A percentile compares a stretch with the other conserved stretches of the same genome.
phyloP scores from a whole-genome alignment of 2,329 filamentous ascomycete genomes.

The Ophiostoma ips region DNA sequence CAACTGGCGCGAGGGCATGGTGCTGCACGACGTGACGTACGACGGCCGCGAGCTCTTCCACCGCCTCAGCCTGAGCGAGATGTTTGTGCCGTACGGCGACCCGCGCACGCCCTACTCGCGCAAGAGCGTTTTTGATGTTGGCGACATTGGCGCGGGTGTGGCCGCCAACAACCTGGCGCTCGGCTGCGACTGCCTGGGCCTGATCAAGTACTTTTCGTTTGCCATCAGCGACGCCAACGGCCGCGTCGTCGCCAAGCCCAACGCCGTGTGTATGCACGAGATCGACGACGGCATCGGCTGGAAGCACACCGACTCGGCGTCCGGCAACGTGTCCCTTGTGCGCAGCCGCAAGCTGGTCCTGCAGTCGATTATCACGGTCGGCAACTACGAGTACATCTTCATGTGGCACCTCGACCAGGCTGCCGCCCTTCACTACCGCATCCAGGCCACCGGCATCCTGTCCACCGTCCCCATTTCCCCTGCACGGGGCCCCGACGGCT shows the following conservation, averaged over 20 bases:
- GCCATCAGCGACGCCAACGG: conserved; percentile 30
- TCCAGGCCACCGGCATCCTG: conserved; percentile 53
- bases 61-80: conserved; percentile 52
- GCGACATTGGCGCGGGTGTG: conserved; percentile 52
- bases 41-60: conserved; percentile 48
- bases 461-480: conserved; percentile 27
- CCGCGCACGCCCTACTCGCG: conserved; percentile 50
- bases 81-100: conserved; percentile 52
- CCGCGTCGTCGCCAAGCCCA: conserved; percentile 13
- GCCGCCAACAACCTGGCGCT: conserved; percentile 53
- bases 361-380: conserved; percentile 54
- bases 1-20: conserved; percentile 55
- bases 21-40: conserved; percentile 53
- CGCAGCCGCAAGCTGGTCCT: conserved; percentile 48
- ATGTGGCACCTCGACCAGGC: conserved; percentile 43
- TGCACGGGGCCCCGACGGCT: conserved; percentile 28
- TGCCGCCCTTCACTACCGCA: conserved; percentile 46
- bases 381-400: conserved; percentile 52
- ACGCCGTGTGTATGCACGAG: conserved; percentile 55
- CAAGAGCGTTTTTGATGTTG: conserved; percentile 60
- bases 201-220: conserved; percentile 39
- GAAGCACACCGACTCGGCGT: conserved; percentile 57
- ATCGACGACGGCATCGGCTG: conserved; percentile 56
- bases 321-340: conserved; percentile 38
- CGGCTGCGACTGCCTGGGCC: conserved; percentile 57